Evolutionary conservation across 768 basidiomycete species (phyloP), one percentile per base, ranked within the genome.

Genomic region (Kwoniella heveanensis): DNA sequence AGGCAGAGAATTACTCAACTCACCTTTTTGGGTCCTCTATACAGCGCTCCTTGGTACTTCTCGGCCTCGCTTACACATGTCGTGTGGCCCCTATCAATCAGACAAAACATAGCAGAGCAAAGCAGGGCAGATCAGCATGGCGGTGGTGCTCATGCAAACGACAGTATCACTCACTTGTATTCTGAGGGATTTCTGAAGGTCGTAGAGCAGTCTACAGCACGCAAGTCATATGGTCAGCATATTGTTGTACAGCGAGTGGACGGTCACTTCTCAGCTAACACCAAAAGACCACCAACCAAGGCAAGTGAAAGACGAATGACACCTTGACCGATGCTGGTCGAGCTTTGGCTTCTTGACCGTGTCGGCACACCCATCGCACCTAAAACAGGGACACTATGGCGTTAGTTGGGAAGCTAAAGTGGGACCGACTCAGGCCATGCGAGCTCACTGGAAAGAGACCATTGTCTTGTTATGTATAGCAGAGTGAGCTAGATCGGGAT

Each of bases 261-360:
- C 6, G 32, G 32, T 6, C 47, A 7, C 32, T 6, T 7, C 32
- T 36, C 7, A 13, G 32, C 32, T 36, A 36, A 15, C 22, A 67
- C 77, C 60, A 24, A n/a, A n/a, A n/a, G n/a, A n/a, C n/a, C n/a
- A n/a, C n/a, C n/a, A n/a, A 78, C 78, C 78, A 13, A 80, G 65
- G 61, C 79, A 80, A 19, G 77, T 78, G 57, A 80, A 80, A 15
- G 65, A 61, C 12, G 74, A 67, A 66, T 71, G 71, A 59, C 79
- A 80, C 63, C 70, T 66, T 53, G 73, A 65, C 12, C 76, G 64
- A 60, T 95, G 92, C 75, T 88, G 86, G 79, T 95, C 91, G 0
- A 96, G 85, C 79, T 93, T 92, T 13, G 93, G 93, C 74, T 96
- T 96, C 80, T 92, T 96, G 27, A 95, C 87, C 10, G 91, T 88